Evolutionary conservation across 2,329 filamentous ascomycete genomes (phyloP).

Genomic region (Neofusicoccum ribis): DNA sequence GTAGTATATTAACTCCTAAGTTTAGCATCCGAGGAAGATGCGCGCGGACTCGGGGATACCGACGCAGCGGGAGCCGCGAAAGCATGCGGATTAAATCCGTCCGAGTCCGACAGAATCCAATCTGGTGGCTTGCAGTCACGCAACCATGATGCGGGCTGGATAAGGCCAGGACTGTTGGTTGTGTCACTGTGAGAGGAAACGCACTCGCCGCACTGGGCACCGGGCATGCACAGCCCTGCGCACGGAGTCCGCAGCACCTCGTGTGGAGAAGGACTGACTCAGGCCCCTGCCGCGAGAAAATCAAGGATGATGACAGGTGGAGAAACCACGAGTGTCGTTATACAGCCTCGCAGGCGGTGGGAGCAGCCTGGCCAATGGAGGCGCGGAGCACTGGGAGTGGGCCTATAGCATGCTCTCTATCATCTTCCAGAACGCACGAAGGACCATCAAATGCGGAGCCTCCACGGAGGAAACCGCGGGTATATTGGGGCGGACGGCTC

Average conservation of each 20-base stretch:
- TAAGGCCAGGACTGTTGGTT: not conserved
- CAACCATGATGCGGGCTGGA: not conserved
- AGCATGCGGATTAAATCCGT: not conserved
- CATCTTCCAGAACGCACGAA: not conserved
- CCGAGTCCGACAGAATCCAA: not conserved
- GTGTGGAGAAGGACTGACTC: conserved; percentile 2
- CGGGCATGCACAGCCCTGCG: not conserved
- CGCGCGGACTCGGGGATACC: not conserved
- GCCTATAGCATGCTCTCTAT: not conserved
- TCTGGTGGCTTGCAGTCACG: not conserved
- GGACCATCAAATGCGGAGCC: not conserved
- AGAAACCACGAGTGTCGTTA: not conserved
- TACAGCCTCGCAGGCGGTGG: not conserved
- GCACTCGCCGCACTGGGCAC: not conserved
- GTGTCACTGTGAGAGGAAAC: conserved; percentile 1
- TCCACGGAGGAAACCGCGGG: not conserved
- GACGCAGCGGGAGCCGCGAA: not conserved
- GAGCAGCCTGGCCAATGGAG: not conserved
- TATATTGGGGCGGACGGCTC: not conserved
- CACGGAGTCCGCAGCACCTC: not conserved
- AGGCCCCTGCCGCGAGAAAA: not conserved
- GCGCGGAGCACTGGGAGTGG: too few relatives aligned
- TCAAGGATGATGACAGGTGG: conserved; percentile 11
- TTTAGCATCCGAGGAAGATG: not conserved
- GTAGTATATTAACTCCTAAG: not conserved